These are phyloP conservation scores for Penicillium nordicum DNA, from an alignment of 2,329 filamentous ascomycete species.

Conservation along the genomic window DNA sequence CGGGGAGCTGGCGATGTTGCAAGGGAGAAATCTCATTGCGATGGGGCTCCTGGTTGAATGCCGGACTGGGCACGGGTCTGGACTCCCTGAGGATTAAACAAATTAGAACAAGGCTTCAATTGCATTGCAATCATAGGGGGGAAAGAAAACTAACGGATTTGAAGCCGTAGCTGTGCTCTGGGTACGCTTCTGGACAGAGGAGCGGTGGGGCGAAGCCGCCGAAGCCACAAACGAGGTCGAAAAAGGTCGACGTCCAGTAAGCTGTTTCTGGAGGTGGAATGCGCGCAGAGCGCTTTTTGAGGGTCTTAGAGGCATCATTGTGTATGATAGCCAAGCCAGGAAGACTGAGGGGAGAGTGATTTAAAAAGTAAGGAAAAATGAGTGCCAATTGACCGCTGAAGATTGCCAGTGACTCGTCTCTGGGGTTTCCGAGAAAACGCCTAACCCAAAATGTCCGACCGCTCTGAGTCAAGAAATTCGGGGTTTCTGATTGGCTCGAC, in stretches of 20 bases:
- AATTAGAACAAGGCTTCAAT: conserved; percentile 11
- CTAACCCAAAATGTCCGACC: conserved; percentile 21
- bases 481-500: conserved; percentile 23
- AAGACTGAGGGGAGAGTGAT: conserved; percentile 17
- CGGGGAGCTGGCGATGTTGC: conserved; percentile 56
- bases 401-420: conserved; percentile 19
- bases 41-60: conserved; percentile 53
- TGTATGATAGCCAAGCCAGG: conserved; percentile 37
- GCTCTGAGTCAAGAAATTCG: conserved; percentile 26
- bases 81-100: conserved; percentile 43
- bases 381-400: conserved; percentile 24
- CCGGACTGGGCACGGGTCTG: conserved; percentile 61
- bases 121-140: conserved; percentile 4
- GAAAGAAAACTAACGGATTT: conserved; percentile 50
- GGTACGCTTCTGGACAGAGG: conserved; percentile 42
- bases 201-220: conserved; percentile 47
- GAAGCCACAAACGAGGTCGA: conserved; percentile 45
- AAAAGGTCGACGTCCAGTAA: conserved; percentile 40
- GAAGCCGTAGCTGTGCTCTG: conserved; percentile 51
- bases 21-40: conserved; percentile 67
- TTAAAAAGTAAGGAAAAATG: conserved; percentile 20
- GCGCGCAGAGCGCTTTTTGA: conserved; percentile 49
- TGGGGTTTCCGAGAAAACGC: conserved; percentile 22
- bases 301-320: conserved; percentile 52
- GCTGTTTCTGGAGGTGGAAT: conserved; percentile 42